Evolutionary conservation across 768 basidiomycete genomes (phyloP).

Genomic region (Astraeus odoratus): DNA sequence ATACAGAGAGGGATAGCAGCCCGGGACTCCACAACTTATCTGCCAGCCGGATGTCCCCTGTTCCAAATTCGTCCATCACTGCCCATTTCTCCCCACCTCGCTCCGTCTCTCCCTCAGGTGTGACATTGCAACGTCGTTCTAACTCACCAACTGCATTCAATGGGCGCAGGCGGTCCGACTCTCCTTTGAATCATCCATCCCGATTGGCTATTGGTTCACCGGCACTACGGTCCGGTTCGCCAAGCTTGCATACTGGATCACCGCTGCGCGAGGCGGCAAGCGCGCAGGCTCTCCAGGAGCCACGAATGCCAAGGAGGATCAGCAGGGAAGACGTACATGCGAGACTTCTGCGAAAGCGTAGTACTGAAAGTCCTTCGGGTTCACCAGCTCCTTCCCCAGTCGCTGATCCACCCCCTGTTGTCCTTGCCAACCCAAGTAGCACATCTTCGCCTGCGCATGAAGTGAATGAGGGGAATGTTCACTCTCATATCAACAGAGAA

Average conservation of each 20-base stretch:
- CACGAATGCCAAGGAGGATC: constrained; percentile 34
- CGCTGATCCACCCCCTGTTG: background rate
- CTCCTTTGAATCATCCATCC: constrained; percentile 13
- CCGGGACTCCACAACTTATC: constrained; percentile 1
- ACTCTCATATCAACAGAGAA: constrained; percentile 6
- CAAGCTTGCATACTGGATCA: constrained; percentile 18
- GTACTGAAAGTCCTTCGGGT: constrained; percentile 35
- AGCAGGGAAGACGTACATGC: constrained; percentile 48
- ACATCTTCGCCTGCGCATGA: background rate
- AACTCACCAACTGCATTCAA: constrained; percentile 15
- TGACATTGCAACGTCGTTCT: constrained; percentile 9
- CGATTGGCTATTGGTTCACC: constrained; percentile 13
- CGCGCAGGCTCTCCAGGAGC: constrained; percentile 14
- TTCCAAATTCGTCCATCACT: background rate
- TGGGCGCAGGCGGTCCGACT: constrained; percentile 17
- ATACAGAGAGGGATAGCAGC: constrained; percentile 4
- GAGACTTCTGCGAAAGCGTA: constrained; percentile 39
- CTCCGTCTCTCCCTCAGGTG: constrained; percentile 10
- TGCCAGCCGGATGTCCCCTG: constrained; percentile 4
- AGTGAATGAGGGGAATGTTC: background rate
- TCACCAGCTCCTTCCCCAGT: constrained; percentile 9
- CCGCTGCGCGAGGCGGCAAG: constrained; percentile 20
- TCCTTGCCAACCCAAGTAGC: constrained; percentile 1
- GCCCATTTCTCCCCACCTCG: background rate
- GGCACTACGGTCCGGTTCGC: constrained; percentile 15